Base-by-base conservation (phyloP, 2,329 filamentous ascomycete genomes). In the Phaeosphaeria sp. region DNA sequence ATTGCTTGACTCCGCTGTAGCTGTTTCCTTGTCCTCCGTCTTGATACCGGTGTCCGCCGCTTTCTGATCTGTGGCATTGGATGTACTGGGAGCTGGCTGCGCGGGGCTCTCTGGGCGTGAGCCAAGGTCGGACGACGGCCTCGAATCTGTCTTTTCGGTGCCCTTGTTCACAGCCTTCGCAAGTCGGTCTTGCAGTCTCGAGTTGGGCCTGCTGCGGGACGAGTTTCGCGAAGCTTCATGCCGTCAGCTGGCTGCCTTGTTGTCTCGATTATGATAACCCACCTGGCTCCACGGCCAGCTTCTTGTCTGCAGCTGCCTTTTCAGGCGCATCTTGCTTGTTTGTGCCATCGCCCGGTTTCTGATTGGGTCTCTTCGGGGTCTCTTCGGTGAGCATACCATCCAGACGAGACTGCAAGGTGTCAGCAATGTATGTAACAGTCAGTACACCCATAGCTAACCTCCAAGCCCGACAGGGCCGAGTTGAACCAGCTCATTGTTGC, bases 321-420 rank as follows among this genome's bases (percentile, higher is more conserved):
- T 74, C 76, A 63, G 58, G 58, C 56, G 55, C 65, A 18, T 75
- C 71, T 23, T 71, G 64, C 52, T 72, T 74, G 54, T 73, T 70
- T 18, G 75, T 68, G 44, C 76, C 66, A 41, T 80, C 76, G 27
- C 76, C 72, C 30, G 76, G 66, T 56, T 78, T 79, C 54, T 74
- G 74, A 59, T 75, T 79, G 50, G 78, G 81, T 50, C 78, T 77
- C 30, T 77, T 76, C 48, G 86, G 85, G 44, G 89, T 87, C 54
- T 91, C 88, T 65, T 97, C 93, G 53, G 92, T 88, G 59, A 99
- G 85, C 57, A 99, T 96, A 50, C 87, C 93, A 77, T 99, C 95
- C 58, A 99, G 85, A 44, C 91, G 89, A 58, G 93, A 96, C 80
- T 36, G 30, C 5, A 13, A 36, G 7, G 30, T 36, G 30, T 36